A percentile compares a stretch with the other conserved stretches of the same genome.
These are phyloP conservation scores for Beauveria australis DNA, from an alignment of 2,329 filamentous ascomycete species.

Conservation along the genomic window DNA sequence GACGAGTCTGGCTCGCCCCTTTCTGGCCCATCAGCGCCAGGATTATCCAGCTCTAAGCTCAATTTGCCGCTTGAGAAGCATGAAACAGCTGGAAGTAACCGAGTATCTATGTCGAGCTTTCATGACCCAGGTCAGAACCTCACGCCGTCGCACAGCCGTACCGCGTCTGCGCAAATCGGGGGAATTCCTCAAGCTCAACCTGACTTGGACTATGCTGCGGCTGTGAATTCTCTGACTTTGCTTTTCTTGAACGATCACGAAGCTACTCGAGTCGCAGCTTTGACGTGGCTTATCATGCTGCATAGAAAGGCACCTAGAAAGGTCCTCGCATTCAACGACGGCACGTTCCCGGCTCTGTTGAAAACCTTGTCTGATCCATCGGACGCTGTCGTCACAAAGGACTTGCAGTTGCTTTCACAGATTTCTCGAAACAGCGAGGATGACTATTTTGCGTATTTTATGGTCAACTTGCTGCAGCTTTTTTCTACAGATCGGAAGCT, in stretches of 20 bases:
- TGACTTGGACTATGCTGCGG: slow-evolving; percentile 91
- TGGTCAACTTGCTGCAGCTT: slow-evolving; percentile 90
- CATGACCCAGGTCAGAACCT: slow-evolving; percentile 47
- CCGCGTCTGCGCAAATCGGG: slow-evolving; percentile 36
- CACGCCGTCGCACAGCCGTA: slow-evolving; percentile 41
- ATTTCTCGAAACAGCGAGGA: slow-evolving; percentile 96
- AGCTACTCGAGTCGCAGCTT: slow-evolving; percentile 82
- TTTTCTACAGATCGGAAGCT: slow-evolving; percentile 91
- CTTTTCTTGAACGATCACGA: slow-evolving; percentile 96
- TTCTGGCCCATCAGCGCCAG: slow-evolving; percentile 18
- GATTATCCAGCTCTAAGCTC: slow-evolving; percentile 30
- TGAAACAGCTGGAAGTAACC: slow-evolving; percentile 40
- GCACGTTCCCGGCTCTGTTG: slow-evolving; percentile 88
- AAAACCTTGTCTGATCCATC: slow-evolving; percentile 95
- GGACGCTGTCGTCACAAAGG: slow-evolving; percentile 90
- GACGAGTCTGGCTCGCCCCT: slow-evolving; percentile 47
- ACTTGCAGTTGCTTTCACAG: slow-evolving; percentile 86
- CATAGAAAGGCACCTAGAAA: slow-evolving; percentile 91
- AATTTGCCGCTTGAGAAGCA: slow-evolving; percentile 35
- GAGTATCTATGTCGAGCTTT: slow-evolving; percentile 44
- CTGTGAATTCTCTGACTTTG: slow-evolving; percentile 85
- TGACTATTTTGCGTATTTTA: slow-evolving; percentile 95
- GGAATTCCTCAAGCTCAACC: slow-evolving; percentile 40
- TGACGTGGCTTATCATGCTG: slow-evolving; percentile 97
- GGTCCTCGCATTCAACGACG: slow-evolving; percentile 91